Percentiles rank a stretch among this genome's conserved stretches.
These are phyloP conservation scores for Epichloe coenophiala DNA, from an alignment of 2,329 filamentous ascomycete species.

Conservation along the genomic window DNA sequence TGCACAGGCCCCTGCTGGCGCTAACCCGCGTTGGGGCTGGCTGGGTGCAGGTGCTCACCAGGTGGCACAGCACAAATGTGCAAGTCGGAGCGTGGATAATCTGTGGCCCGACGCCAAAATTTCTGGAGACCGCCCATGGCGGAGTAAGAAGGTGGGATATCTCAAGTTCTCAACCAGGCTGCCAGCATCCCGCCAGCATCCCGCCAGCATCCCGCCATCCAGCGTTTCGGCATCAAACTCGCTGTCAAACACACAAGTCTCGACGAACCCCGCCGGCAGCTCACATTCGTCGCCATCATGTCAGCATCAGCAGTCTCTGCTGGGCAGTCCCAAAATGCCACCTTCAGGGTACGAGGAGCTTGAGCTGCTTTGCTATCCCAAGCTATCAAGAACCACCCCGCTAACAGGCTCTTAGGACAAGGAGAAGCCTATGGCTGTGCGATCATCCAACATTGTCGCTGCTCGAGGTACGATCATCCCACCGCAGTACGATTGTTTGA, in stretches of 20 bases:
- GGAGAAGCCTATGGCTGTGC: slow-evolving; percentile 97
- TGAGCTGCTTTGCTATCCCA: slow-evolving; percentile 6
- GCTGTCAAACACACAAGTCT: slow-evolving; percentile 16
- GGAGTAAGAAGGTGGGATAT: slow-evolving; percentile 28
- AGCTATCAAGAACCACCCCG: slow-evolving; percentile 21
- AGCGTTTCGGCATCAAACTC: slow-evolving; percentile 15
- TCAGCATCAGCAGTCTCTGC: slow-evolving; percentile 27
- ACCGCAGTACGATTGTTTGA: background rate
- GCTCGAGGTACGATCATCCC: slow-evolving; percentile 60
- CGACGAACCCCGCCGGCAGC: slow-evolving; percentile 13
- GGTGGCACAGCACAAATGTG: slow-evolving; percentile 4
- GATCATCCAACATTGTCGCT: slow-evolving; percentile 91
- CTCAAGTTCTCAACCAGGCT: slow-evolving; percentile 21
- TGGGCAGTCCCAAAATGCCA: slow-evolving; percentile 34
- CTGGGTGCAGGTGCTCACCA: slow-evolving; percentile 3
- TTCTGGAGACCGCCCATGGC: slow-evolving; percentile 20
- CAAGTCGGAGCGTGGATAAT: slow-evolving; percentile 25
- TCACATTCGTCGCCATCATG: slow-evolving; percentile 29
- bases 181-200: slow-evolving; percentile 15
- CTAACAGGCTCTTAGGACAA: slow-evolving; percentile 48
- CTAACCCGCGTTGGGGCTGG: slow-evolving; percentile 12
- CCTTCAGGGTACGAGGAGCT: slow-evolving; percentile 39
- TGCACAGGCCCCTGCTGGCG: slow-evolving; percentile 16
- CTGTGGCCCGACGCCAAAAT: slow-evolving; percentile 26
- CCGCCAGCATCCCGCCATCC: slow-evolving; percentile 1